Base-by-base conservation (phyloP, 805 yeast genomes). In the Barnettozyma sucrosica region DNA sequence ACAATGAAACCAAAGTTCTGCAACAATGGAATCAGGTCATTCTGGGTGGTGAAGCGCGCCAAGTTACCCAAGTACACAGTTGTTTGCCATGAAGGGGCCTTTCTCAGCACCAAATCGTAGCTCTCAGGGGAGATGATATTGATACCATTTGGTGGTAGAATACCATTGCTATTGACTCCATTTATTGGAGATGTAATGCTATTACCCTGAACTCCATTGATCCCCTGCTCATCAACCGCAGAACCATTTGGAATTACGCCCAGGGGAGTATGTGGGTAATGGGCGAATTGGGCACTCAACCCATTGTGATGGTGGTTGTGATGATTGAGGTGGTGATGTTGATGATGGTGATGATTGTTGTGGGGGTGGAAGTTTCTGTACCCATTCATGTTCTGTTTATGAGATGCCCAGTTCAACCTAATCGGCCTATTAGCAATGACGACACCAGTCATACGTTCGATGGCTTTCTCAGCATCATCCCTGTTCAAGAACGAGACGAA, bases 341-440 rank as follows among this genome's bases (percentile, higher is more conserved):
- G 36, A 45, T 44, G 45, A 46, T 48, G 52, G 42, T 44, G 36
- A 44, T 49, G 47, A 43, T 40, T 33, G 44, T 46, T 49, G 41
- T 33, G 36, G 41, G 43, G 47, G 36, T 46, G 51, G 37, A 43
- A 44, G 25, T 49, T 51, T 44, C 51, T 41, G 33, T 18, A 24
- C 13, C 45, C 41, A 19, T 56, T 60, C 50, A 38, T 51, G 19
- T 52, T 56, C 28, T 51, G 80, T 61, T 80, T 81, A 60, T 83
- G 89, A 38, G 85, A 77, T 36, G 96, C 96, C 95, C 96, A 88
- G 65, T 88, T 89, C 59, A 89, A 79, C 62, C 96, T 77, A 52
- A 89, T 79, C 33, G 85, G 77, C 60, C 96, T 74, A 48, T 90
- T 90, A 43, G 82, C 80, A 45, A 89, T 67, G 63, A 75, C 70